Base-by-base conservation (phyloP, 352 stramenopile species). In the Globisporangium radiosum region DNA sequence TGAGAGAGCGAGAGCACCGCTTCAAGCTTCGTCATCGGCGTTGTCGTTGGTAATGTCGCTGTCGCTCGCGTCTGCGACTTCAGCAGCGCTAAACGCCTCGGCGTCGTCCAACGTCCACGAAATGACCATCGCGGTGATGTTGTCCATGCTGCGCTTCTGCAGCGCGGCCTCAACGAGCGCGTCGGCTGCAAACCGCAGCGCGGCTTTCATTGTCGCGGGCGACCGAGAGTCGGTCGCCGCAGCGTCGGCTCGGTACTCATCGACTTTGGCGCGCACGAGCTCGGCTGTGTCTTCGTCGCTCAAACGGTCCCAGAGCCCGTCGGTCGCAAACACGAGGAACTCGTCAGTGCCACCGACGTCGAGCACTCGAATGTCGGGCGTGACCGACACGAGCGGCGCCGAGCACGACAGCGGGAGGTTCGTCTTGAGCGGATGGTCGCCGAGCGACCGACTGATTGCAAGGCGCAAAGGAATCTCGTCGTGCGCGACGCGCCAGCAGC, bases 401-500 rank as follows among this genome's bases (percentile, higher is more conserved):
- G 75, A 77, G 66, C 74, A 88, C 55, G 75, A 85, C 4, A 69
- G 48, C 11, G 79, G 78, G 7, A 89, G 61, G 51, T 86, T 83
- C 11, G 64, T 71, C 69, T 92, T 92, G 9, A 92, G 70, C 40
- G 78, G 83, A 55, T 92, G 83, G 47, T 92, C 83, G n/a, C 83
- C 83, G 2, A 92, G 60, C 43, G 83, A 89, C 48, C 83, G 75
- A 50, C 78, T 92, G 38, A 92, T 85, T 11, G 83, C 83, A n/a
- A 92, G 58, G 0, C 83, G 80, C 36, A 92, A 56, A 5, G 78
- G 73, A 13, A 89, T 75, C 51, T 84, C 70, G 63, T 88, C 76
- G 56, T 92, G 83, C 10, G 83, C 79, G n/a, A 92, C 83, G 37
- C 83, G 83, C 83, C 83, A 92, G 61, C 83, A 92, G 33, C 83